Percentiles rank a stretch among this genome's conserved stretches.
Evolutionary conservation across 768 basidiomycete species (phyloP).

Genomic region (Lentinula aciculospora): DNA sequence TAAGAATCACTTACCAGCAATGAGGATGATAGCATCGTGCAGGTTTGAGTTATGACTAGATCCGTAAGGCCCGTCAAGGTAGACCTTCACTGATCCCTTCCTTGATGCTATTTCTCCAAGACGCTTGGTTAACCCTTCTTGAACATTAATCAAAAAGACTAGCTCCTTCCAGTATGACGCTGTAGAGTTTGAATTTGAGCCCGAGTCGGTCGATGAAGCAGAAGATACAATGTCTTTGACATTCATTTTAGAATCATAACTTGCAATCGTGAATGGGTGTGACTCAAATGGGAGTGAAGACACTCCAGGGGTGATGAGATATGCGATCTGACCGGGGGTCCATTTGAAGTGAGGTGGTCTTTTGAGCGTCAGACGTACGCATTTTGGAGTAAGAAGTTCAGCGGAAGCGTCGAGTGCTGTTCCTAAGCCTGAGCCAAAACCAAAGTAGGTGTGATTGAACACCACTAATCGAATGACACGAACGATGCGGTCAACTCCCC

Average conservation of each 20-base stretch:
- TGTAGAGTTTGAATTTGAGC: not conserved
- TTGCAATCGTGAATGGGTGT: constrained; percentile 49
- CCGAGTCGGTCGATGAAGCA: not conserved
- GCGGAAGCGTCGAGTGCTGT: constrained; percentile 20
- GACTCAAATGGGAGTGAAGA: constrained; percentile 39
- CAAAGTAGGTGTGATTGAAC: constrained; percentile 31
- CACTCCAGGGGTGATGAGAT: constrained; percentile 40
- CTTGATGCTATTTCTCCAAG: constrained; percentile 24
- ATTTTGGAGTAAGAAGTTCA: constrained; percentile 32
- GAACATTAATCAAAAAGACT: constrained; percentile 46
- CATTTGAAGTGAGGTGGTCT: constrained; percentile 38
- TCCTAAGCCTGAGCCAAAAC: constrained; percentile 14
- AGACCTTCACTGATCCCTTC: constrained; percentile 28
- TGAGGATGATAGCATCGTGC: constrained; percentile 37
- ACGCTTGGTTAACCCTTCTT: constrained; percentile 46
- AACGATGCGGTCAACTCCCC: constrained; percentile 36
- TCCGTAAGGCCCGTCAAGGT: constrained; percentile 54
- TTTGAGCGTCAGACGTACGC: constrained; percentile 32
- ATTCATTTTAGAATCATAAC: constrained; percentile 19
- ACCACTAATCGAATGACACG: constrained; percentile 30
- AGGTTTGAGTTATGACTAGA: constrained; percentile 26
- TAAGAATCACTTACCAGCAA: constrained; percentile 30
- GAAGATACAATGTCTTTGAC: constrained; percentile 5
- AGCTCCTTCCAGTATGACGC: constrained; percentile 31
- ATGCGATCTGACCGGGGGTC: constrained; percentile 43